These are phyloP conservation scores for Carpinus viminea DNA, from an alignment of 306 rosid genomes.

Conservation along the genomic window DNA sequence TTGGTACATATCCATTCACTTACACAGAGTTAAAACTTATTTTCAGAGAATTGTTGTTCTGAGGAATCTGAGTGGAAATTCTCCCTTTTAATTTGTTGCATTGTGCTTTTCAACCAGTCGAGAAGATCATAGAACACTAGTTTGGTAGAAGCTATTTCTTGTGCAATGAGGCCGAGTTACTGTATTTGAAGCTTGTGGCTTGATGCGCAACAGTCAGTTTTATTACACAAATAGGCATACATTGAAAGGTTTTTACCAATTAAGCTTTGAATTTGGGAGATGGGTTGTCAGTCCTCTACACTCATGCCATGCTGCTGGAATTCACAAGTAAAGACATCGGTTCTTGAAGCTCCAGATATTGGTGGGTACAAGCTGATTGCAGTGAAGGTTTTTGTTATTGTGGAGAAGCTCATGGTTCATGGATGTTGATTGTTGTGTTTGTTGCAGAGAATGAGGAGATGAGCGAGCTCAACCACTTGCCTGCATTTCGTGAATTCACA, in stretches of 20 bases:
- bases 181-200: constrained; percentile 26
- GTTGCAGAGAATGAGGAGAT: constrained; percentile 62
- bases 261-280: constrained; percentile 37
- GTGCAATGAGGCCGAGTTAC: constrained; percentile 25
- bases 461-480: constrained; percentile 49
- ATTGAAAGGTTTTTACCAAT: constrained; percentile 27
- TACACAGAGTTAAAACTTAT: not conserved
- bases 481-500: constrained; percentile 62
- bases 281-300: constrained; percentile 75
- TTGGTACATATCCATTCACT: not conserved
- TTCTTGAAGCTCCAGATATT: constrained; percentile 63
- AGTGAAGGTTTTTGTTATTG: constrained; percentile 8
- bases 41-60: constrained; percentile 5
- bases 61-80: not conserved
- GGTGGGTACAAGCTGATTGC: constrained; percentile 43
- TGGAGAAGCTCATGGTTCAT: constrained; percentile 17
- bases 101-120: constrained; percentile 16
- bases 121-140: constrained; percentile 16
- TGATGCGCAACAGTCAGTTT: constrained; percentile 22
- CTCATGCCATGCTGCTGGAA: constrained; percentile 65
- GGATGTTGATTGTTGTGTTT: constrained; percentile 24
- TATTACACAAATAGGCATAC: constrained; percentile 18
- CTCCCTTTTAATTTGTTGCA: not conserved
- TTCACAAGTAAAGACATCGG: constrained; percentile 76
- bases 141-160: constrained; percentile 14